These are phyloP conservation scores for Komagataella pseudopastoris DNA, from an alignment of 805 yeast genomes.

Conservation along the genomic window DNA sequence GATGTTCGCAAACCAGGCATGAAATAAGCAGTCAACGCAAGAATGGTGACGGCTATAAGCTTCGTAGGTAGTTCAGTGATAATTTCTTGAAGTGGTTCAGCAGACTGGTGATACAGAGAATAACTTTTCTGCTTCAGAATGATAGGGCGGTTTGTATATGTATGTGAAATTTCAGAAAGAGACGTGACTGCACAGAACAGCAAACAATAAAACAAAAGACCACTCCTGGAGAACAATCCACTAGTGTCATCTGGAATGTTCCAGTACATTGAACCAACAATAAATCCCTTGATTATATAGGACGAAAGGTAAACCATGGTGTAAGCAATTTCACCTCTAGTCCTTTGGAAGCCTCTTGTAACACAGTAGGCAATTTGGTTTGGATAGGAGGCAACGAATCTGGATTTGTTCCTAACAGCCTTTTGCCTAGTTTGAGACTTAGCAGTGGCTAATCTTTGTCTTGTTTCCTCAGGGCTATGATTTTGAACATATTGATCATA, in stretches of 20 bases:
- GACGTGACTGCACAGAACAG: conserved; percentile 48
- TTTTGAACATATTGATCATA: conserved; percentile 26
- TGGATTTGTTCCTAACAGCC: conserved; percentile 23
- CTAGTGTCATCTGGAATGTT: conserved; percentile 32
- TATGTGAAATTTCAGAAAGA: conserved; percentile 44
- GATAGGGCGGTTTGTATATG: conserved; percentile 49
- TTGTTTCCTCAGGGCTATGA: conserved; percentile 23
- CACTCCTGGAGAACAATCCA: conserved; percentile 53
- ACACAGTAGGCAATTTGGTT: conserved; percentile 38
- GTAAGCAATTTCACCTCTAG: conserved; percentile 43
- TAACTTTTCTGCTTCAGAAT: conserved; percentile 52
- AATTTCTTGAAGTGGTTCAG: conserved; percentile 46
- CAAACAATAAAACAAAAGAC: conserved; percentile 46
- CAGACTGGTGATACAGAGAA: conserved; percentile 50
- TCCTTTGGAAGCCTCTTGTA: conserved; percentile 39
- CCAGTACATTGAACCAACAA: conserved; percentile 48
- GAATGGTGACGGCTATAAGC: conserved; percentile 30
- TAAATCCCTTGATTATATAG: conserved; percentile 39
- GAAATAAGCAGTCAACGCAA: conserved; percentile 36
- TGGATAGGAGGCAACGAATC: conserved; percentile 28
- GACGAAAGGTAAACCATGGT: conserved; percentile 37
- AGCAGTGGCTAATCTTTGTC: conserved; percentile 27
- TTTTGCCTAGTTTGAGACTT: conserved; percentile 22
- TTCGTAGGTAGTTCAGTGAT: conserved; percentile 46
- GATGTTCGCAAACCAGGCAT: conserved; percentile 34